Percentiles rank a stretch among this genome's conserved stretches.
Conservation (phyloP, 192 early-diverging fungal species). For the Coemansia sp. region DNA sequence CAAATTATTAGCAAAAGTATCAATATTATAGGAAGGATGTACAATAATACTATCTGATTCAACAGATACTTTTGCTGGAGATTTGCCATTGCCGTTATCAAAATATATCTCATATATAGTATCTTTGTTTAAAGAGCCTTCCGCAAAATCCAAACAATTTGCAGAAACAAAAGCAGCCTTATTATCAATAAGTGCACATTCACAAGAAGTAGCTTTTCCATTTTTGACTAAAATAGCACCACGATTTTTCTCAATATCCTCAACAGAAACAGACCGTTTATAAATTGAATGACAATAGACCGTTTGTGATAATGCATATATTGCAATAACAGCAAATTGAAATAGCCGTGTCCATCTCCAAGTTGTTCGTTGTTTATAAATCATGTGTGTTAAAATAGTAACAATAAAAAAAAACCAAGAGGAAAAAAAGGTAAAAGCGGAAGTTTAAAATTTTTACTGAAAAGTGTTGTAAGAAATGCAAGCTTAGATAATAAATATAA, state of each 20-base stretch:
- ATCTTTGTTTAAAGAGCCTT: neutral
- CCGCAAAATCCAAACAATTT: conserved; percentile 17
- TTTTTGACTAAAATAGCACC: conserved; percentile 37
- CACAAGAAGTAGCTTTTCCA: conserved; percentile 27
- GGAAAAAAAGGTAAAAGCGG: too few relatives aligned
- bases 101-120: conserved; percentile 20
- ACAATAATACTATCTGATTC: conserved; percentile 12
- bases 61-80: conserved; percentile 10
- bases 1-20: conserved; percentile 22
- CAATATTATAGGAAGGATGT: conserved; percentile 4
- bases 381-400: too few relatives aligned
- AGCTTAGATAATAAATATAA: too few relatives aligned
- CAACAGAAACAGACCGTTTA: conserved; percentile 5
- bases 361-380: too few relatives aligned
- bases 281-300: neutral
- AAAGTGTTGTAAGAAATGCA: too few relatives aligned
- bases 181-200: conserved; percentile 33
- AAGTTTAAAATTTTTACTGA: too few relatives aligned
- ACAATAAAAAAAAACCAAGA: too few relatives aligned
- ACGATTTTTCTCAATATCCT: conserved; percentile 19
- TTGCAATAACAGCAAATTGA: too few relatives aligned
- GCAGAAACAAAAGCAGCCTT: conserved; percentile 24
- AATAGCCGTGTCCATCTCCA: too few relatives aligned
- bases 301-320: too few relatives aligned
- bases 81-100: conserved; percentile 10